Conservation (phyloP, 2,329 filamentous ascomycete genomes). For the Colletotrichum acutatum region DNA sequence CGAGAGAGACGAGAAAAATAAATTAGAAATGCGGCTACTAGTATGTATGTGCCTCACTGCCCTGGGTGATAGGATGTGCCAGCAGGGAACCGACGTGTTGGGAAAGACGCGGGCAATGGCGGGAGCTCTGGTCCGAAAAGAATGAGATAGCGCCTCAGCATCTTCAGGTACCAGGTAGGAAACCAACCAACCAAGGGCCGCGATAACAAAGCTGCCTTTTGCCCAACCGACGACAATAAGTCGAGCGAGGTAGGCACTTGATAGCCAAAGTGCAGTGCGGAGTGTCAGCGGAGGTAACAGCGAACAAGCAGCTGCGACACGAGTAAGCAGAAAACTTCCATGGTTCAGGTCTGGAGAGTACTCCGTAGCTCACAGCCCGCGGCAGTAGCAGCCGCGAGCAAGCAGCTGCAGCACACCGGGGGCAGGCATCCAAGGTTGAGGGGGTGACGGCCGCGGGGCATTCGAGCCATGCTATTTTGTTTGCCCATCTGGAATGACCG, state of each 20-base stretch:
- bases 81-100: constrained; percentile 10
- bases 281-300: constrained; percentile 16
- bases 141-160: not conserved
- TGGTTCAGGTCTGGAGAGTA: not conserved
- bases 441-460: constrained; percentile 32
- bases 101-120: not conserved
- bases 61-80: not conserved
- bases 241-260: not conserved
- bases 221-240: not conserved
- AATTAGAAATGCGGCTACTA: not conserved
- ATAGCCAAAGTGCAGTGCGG: not conserved
- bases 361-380: not conserved
- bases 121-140: constrained; percentile 26
- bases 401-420: not conserved
- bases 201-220: constrained; percentile 1
- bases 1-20: not conserved
- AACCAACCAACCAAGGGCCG: not conserved
- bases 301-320: not conserved
- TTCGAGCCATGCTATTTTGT: constrained; percentile 28
- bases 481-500: constrained; percentile 32
- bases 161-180: not conserved
- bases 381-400: not conserved
- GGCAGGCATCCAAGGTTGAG: constrained; percentile 25
- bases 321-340: not conserved
- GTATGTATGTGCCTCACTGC: constrained; percentile 5